Percentiles rank a stretch among this genome's conserved stretches.
phyloP scores from a whole-genome alignment of 208 protist genomes.

The Vickermania ingenoplastis region DNA sequence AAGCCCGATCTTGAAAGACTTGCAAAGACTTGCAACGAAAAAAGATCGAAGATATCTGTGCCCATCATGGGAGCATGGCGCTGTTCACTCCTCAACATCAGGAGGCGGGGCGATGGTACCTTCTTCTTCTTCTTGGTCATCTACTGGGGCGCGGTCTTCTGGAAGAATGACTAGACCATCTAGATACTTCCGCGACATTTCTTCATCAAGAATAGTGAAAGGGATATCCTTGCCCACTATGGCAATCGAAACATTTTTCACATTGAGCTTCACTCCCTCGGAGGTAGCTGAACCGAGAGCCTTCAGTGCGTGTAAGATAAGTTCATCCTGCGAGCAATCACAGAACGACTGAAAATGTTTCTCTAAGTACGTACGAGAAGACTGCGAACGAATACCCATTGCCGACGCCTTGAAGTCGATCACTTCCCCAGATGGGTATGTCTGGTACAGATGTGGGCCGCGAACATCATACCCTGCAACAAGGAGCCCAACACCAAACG shows the following conservation, averaged over 20 bases:
- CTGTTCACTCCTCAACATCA: slow-evolving; percentile 76
- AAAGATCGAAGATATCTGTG: too few relatives aligned
- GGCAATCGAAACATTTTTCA: slow-evolving; percentile 88
- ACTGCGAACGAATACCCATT: slow-evolving; percentile 98
- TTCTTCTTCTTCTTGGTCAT: slow-evolving; percentile 57
- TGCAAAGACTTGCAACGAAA: too few relatives aligned
- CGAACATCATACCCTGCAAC: slow-evolving; percentile 92
- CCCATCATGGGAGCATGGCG: too few relatives aligned
- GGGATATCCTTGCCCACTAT: slow-evolving; percentile 85
- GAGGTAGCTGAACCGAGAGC: slow-evolving; percentile 89
- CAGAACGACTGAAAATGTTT: slow-evolving; percentile 92
- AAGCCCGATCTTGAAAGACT: too few relatives aligned
- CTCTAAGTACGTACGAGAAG: slow-evolving; percentile 98
- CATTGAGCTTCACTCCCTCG: slow-evolving; percentile 84
- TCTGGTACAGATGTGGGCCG: slow-evolving; percentile 95
- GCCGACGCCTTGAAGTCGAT: slow-evolving; percentile 98
- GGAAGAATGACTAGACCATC: slow-evolving; percentile 70
- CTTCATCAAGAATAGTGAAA: slow-evolving; percentile 85
- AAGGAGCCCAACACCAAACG: slow-evolving; percentile 99
- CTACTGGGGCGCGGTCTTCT: slow-evolving; percentile 51
- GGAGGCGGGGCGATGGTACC: slow-evolving; percentile 53
- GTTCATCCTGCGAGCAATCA: slow-evolving; percentile 70
- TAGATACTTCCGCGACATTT: slow-evolving; percentile 70
- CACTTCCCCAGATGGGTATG: slow-evolving; percentile 95
- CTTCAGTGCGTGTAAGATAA: slow-evolving; percentile 91